Base-by-base conservation (phyloP, 1,139 yeast species). In the Magnusiomyces fungicola region DNA sequence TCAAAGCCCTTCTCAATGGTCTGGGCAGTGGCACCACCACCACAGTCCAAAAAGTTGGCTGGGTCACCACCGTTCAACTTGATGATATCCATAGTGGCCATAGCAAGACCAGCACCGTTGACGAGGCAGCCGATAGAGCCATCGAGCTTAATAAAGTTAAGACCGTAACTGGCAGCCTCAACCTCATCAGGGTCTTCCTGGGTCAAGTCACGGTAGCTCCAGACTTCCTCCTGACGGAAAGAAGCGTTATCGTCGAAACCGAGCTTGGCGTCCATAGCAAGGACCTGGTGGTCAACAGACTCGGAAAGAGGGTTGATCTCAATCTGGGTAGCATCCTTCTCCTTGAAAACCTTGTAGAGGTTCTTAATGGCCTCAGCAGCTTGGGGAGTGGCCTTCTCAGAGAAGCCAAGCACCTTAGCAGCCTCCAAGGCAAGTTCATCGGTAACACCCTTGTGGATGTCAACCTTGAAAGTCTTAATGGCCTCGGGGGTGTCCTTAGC, bases 11-110 rank as follows among this genome's bases (percentile, higher is more conserved):
- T 86, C 75, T 90, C 95, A 68, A 92, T 92, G 66, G 98, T 90
- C 73, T 87, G 85, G 60, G 97, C 97, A 60, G 97, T 92, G 62
- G 99, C 98, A 70, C 97, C 95, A 76, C 99, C 99, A 77, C 99
- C 99, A 73, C 97, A 92, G 76, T 92, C 99, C 70, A 92, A 80
- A 80, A 92, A 92, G 79, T 92, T 92, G 60, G 98, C 99, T 63
- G 99, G 99, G 63, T 82, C 88, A 70, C 99, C 99, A 64, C 97
- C 97, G 75, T 89, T 86, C 64, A 94, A 80, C 76, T 94, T 90
- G 76, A 92, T 88, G 69, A 94, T 95, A 72, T 92, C 99, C 97
- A 92, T 90, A 60, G 99, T 92, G 64, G 99, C 98, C 99, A 92
- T 92, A 64, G 99, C 99, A 67, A 92, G 81, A 72, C 99, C 99